Percentiles rank a stretch among this genome's conserved stretches.
phyloP scores from a whole-genome alignment of 768 basidiomycete genomes.

The Phylloporus sp. region DNA sequence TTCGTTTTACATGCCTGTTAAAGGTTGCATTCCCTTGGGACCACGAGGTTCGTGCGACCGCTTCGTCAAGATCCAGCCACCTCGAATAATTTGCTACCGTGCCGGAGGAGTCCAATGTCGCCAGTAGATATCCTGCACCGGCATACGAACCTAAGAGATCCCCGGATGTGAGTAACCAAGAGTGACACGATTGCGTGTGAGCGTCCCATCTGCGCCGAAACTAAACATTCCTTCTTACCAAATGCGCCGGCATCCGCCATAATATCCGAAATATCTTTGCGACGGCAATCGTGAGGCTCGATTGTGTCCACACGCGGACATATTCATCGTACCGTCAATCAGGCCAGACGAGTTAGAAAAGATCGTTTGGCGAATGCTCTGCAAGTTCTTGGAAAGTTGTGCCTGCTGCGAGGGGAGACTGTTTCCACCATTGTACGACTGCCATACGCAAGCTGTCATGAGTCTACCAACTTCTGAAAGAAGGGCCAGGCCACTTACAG shows the following conservation, averaged over 20 bases:
- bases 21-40: slow-evolving; percentile 44
- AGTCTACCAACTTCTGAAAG: not conserved
- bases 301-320: not conserved
- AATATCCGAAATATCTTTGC: slow-evolving; percentile 50
- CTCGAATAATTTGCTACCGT: slow-evolving; percentile 44
- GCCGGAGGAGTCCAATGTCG: slow-evolving; percentile 41
- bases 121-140: slow-evolving; percentile 57
- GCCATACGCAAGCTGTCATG: not conserved
- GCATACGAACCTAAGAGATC: slow-evolving; percentile 76
- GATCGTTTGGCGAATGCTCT: slow-evolving; percentile 48
- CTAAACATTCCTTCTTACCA: slow-evolving; percentile 35
- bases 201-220: not conserved
- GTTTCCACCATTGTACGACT: slow-evolving; percentile 70
- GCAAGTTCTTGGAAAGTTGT: slow-evolving; percentile 46
- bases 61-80: slow-evolving; percentile 68
- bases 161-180: not conserved
- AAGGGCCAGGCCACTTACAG: slow-evolving; percentile 34
- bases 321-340: slow-evolving; percentile 41
- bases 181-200: not conserved
- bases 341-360: slow-evolving; percentile 56
- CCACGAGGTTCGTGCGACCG: slow-evolving; percentile 56
- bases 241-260: slow-evolving; percentile 54
- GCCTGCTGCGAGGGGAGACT: slow-evolving; percentile 41
- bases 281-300: not conserved
- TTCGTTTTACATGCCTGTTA: slow-evolving; percentile 41